Base-by-base conservation (phyloP, 257 asterid species). In the Solanum okadae region DNA sequence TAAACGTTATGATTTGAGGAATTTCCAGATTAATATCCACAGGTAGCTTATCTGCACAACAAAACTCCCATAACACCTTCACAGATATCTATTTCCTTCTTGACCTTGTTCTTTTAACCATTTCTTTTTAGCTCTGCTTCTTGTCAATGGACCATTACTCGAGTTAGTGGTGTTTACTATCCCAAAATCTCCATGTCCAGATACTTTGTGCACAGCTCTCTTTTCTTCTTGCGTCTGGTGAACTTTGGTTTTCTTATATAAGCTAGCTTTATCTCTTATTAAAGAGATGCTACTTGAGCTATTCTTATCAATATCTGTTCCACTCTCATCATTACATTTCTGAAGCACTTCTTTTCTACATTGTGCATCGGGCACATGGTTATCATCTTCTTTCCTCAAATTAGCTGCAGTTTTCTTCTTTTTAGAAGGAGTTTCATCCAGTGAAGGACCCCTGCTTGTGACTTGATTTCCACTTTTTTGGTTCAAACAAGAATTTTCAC, bases 181-280 rank as follows among this genome's bases (percentile, higher is more conserved):
- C 11, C 31, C 68, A 82, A 49, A 29, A 29, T 49, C 70, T 82
- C 70, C 86, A 7, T 29, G 29, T 46, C 27, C 68, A 82, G 42
- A 46, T 82, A 31, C 86, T 46, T 46, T 82, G 67, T 29, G 70
- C 70, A 44, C 44, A 29, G 20, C 10, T 46, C 18, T 82, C 67
- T 46, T 46, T 9, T 81, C 85, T 81, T 46, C 67, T 27, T 46
- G 67, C 27, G 11, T 81, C 29, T 18, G 68, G 86, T 81, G 7
- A 49, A 82, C 29, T 82, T 31, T 29, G 68, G 44, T 49, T 46
- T 82, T 49, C 70, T 29, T 29, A 49, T 29, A 82, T 29, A 82
- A 13, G 46, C 88, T 91, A 78, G 91, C 85, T 87, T 86, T 91
- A 68, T 94, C 91, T 90, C 95, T 90, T 44, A 94, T 92, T 59